phyloP scores from a whole-genome alignment of 306 rosid genomes.

The Citrullus mucosospermus region DNA sequence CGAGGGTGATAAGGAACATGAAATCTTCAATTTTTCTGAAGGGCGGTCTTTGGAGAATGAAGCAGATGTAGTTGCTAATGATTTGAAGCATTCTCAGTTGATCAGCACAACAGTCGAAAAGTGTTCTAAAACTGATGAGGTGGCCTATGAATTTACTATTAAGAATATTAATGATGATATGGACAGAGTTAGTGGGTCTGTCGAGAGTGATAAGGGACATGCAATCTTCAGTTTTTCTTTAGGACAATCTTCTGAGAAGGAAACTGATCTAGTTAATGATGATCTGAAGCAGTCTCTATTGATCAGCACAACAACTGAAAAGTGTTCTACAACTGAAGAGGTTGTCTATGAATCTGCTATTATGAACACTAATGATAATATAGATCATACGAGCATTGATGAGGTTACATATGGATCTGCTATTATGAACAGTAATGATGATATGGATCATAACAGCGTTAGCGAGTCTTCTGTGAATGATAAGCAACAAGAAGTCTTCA shows the following conservation, averaged over 20 bases:
- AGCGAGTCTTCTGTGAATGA: conserved; percentile 7
- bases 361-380: conserved; percentile 14
- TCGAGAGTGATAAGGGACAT: conserved; percentile 13
- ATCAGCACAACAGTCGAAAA: conserved; percentile 11
- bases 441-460: conserved; percentile 12
- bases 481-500: conserved; percentile 17
- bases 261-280: not conserved
- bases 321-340: conserved; percentile 17
- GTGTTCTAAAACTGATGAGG: conserved; percentile 16
- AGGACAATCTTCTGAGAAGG: not conserved
- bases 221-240: conserved; percentile 3
- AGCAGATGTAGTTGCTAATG: conserved; percentile 25
- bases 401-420: conserved; percentile 12
- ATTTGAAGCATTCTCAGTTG: conserved; percentile 11
- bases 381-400: conserved; percentile 14
- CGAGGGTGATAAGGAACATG: conserved; percentile 17
- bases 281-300: not conserved
- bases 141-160: conserved; percentile 16
- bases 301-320: conserved; percentile 9
- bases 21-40: conserved; percentile 8
- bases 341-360: conserved; percentile 14
- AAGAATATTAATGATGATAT: conserved; percentile 10
- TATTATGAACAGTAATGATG: conserved; percentile 14
- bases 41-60: conserved; percentile 20
- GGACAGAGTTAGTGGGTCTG: conserved; percentile 11